Conservation (phyloP, 1,139 yeast genomes). For the Geotrichum candidum region DNA sequence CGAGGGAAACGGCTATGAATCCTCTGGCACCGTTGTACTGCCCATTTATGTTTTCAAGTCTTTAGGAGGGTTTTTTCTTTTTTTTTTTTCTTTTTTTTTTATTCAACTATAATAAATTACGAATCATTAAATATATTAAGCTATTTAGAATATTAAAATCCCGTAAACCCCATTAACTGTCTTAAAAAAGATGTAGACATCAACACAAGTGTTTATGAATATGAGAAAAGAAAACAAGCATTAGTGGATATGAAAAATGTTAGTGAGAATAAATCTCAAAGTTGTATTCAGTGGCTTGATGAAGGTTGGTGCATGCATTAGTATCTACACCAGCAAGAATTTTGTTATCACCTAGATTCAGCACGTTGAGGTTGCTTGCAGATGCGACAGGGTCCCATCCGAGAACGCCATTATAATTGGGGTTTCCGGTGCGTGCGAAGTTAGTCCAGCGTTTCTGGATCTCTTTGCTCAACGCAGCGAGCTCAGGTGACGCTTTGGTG, state of each 20-base stretch:
- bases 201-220: background rate
- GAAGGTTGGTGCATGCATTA: conserved; percentile 2
- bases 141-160: too few relatives aligned
- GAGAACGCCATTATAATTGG: conserved; percentile 17
- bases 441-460: conserved; percentile 31
- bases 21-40: background rate
- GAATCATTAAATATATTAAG: too few relatives aligned
- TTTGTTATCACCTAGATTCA: conserved; percentile 16
- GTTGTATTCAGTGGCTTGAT: conserved; percentile 2
- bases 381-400: conserved; percentile 20
- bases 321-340: background rate
- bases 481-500: conserved; percentile 16
- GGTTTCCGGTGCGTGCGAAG: conserved; percentile 27
- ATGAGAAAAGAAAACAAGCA: too few relatives aligned
- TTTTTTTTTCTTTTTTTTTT: too few relatives aligned
- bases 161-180: too few relatives aligned
- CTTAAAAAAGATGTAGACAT: background rate
- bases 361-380: conserved; percentile 12
- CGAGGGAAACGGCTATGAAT: background rate
- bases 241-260: background rate
- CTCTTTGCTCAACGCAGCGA: conserved; percentile 23
- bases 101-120: too few relatives aligned
- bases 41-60: background rate
- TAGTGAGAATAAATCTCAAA: conserved; percentile 3
- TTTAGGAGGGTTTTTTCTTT: too few relatives aligned